phyloP scores from a whole-genome alignment of 495 filamentous ascomycete genomes.

The Parachaetomium inaequale region DNA sequence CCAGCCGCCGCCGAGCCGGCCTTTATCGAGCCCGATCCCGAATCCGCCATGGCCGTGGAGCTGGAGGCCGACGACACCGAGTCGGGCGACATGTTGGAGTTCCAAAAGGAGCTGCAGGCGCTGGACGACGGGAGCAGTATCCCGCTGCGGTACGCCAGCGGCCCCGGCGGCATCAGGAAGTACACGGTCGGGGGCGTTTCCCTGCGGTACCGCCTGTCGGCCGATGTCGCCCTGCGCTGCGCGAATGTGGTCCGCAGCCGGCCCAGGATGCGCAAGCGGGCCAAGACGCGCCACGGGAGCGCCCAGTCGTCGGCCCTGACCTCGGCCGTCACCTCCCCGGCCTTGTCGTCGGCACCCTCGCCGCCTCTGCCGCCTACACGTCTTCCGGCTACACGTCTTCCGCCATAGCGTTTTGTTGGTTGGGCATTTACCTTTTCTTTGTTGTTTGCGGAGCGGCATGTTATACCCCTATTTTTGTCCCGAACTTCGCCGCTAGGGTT shows the following conservation, averaged over 20 bases:
- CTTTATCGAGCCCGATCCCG: slow-evolving; percentile 20
- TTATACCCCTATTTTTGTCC: slow-evolving; percentile 3
- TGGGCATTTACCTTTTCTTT: neutral
- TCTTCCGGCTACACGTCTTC: neutral
- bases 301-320: slow-evolving; percentile 18
- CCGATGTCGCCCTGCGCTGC: slow-evolving; percentile 41
- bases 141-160: slow-evolving; percentile 27
- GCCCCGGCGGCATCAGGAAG: slow-evolving; percentile 36
- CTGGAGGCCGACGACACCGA: slow-evolving; percentile 31
- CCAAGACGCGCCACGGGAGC: slow-evolving; percentile 21
- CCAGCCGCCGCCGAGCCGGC: neutral
- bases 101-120: slow-evolving; percentile 19
- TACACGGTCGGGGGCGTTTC: slow-evolving; percentile 27
- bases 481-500: neutral
- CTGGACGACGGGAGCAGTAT: slow-evolving; percentile 20
- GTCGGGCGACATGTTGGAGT: slow-evolving; percentile 6
- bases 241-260: slow-evolving; percentile 41
- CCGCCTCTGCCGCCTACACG: neutral
- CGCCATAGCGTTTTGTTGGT: neutral
- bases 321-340: slow-evolving; percentile 20
- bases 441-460: neutral
- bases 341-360: neutral
- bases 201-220: slow-evolving; percentile 39
- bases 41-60: slow-evolving; percentile 12
- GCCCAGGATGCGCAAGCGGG: slow-evolving; percentile 43